Evolutionary conservation across 257 asterid genomes (phyloP).

Genomic region (Gentiana dahurica): DNA sequence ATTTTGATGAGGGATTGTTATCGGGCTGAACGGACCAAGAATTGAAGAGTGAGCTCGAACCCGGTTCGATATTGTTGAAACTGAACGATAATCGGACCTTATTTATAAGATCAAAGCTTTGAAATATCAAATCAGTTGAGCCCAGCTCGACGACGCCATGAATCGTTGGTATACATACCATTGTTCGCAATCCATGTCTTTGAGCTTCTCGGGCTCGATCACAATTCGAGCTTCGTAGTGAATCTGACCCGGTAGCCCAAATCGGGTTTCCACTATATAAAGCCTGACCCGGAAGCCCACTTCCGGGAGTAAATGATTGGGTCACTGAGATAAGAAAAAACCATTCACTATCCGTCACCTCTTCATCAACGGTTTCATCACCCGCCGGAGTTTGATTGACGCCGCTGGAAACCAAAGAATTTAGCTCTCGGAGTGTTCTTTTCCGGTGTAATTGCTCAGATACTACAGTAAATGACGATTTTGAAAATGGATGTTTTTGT

Average conservation of each 20-base stretch:
- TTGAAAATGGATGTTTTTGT: background rate
- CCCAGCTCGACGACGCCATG: constrained; percentile 31
- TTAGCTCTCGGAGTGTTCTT: constrained; percentile 22
- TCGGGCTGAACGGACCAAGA: constrained; percentile 25
- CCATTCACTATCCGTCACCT: constrained; percentile 26
- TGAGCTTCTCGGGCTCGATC: constrained; percentile 17
- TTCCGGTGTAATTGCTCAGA: constrained; percentile 24
- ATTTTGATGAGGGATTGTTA: constrained; percentile 17
- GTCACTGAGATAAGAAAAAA: constrained; percentile 22
- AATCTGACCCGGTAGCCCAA: constrained; percentile 20
- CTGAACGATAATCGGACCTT: constrained; percentile 21
- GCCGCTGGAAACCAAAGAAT: constrained; percentile 20
- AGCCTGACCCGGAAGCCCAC: constrained; percentile 26
- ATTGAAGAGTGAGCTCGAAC: constrained; percentile 13
- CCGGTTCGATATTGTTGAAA: constrained; percentile 9
- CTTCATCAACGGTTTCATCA: constrained; percentile 24
- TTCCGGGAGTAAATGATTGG: constrained; percentile 15
- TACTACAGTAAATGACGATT: background rate
- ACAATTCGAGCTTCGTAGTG: constrained; percentile 15
- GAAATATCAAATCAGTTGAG: constrained; percentile 17
- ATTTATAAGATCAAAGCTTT: constrained; percentile 16
- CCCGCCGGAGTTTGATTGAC: background rate
- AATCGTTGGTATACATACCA: constrained; percentile 19
- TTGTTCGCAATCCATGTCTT: constrained; percentile 16
- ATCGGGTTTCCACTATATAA: constrained; percentile 13